Evolutionary conservation across 192 early-diverging fungal genomes (phyloP).

Genomic region (Podila minutissima): DNA sequence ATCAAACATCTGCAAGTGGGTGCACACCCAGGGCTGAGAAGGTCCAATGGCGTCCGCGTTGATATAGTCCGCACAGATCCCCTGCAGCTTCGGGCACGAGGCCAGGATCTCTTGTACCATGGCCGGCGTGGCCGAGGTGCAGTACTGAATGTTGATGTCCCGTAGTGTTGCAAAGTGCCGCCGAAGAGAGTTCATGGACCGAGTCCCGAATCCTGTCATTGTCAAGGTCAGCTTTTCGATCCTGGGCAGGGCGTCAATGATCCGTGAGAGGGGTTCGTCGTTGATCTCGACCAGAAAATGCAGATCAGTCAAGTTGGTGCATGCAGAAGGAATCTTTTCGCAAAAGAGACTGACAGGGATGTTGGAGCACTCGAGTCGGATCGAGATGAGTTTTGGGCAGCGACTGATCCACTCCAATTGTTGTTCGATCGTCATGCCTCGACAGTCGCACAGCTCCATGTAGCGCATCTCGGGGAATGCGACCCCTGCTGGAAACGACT

Average conservation of each 20-base stretch:
- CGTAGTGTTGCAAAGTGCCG: conserved; percentile 32
- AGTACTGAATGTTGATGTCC: conserved; percentile 31
- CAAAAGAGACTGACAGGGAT: conserved; percentile 2
- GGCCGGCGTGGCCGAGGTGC: neutral
- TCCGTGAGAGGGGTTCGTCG: conserved; percentile 10
- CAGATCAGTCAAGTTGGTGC: conserved; percentile 17
- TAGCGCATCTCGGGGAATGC: conserved; percentile 32
- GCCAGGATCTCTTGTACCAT: conserved; percentile 28
- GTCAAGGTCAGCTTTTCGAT: conserved; percentile 28
- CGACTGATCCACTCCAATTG: conserved; percentile 28
- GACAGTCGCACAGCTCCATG: neutral
- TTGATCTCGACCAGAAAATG: conserved; percentile 5
- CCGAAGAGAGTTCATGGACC: conserved; percentile 8
- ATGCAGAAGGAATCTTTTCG: conserved; percentile 3
- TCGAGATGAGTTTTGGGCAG: conserved; percentile 34
- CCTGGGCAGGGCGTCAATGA: conserved; percentile 18
- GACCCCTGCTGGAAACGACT: conserved; percentile 4
- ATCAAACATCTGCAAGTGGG: conserved; percentile 27
- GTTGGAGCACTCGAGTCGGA: conserved; percentile 8
- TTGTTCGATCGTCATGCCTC: neutral
- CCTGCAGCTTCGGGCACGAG: conserved; percentile 31
- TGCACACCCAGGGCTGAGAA: conserved; percentile 21
- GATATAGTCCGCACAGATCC: conserved; percentile 23
- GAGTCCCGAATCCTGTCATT: conserved; percentile 5
- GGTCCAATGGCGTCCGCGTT: conserved; percentile 1